Evolutionary conservation across 164 flowering plant genomes (phyloP).

Genomic region (Magnolia changhungtana): DNA sequence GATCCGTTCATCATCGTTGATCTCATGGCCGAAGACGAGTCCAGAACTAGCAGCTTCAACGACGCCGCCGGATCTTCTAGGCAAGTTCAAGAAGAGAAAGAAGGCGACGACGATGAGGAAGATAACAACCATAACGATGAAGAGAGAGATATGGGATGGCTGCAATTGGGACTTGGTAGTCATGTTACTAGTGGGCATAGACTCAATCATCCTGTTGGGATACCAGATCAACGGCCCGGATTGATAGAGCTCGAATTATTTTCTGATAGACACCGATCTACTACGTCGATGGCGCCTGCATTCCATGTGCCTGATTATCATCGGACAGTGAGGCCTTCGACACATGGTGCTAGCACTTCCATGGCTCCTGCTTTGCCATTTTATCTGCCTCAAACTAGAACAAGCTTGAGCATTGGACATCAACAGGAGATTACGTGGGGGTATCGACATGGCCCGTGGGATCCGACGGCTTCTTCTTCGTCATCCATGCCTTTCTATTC

Average conservation of each 20-base stretch:
- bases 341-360: neutral
- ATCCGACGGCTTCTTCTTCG: slow-evolving; percentile 29
- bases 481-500: slow-evolving; percentile 26
- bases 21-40: slow-evolving; percentile 66
- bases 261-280: slow-evolving; percentile 23
- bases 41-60: slow-evolving; percentile 47
- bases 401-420: slow-evolving; percentile 22
- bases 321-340: slow-evolving; percentile 9
- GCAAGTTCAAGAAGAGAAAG: slow-evolving; percentile 4
- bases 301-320: slow-evolving; percentile 19
- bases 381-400: slow-evolving; percentile 30
- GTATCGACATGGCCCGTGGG: slow-evolving; percentile 37
- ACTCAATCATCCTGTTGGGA: neutral
- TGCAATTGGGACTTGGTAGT: slow-evolving; percentile 66
- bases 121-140: slow-evolving; percentile 24
- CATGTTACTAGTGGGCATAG: slow-evolving; percentile 6
- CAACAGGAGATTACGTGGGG: slow-evolving; percentile 43
- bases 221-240: slow-evolving; percentile 11
- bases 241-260: slow-evolving; percentile 62
- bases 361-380: slow-evolving; percentile 19
- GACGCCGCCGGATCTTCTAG: slow-evolving; percentile 36
- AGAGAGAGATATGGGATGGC: slow-evolving; percentile 52
- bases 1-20: slow-evolving; percentile 33
- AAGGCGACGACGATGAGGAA: slow-evolving; percentile 2
- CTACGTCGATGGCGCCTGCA: slow-evolving; percentile 18